phyloP scores from a whole-genome alignment of 2,329 filamentous ascomycete genomes.

The Penicillium sp. region DNA sequence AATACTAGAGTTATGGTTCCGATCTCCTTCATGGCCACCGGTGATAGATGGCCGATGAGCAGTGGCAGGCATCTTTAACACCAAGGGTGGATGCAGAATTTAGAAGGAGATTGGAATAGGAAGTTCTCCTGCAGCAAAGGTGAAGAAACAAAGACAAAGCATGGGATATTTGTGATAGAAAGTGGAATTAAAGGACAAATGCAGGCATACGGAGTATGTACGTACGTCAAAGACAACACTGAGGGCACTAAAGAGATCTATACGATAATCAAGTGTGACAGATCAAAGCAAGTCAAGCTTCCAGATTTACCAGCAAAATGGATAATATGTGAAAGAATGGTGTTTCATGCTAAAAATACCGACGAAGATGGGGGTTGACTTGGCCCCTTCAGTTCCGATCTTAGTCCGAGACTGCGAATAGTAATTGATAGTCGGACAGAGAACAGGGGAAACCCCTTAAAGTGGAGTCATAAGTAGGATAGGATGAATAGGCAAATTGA shows the following conservation, averaged over 20 bases:
- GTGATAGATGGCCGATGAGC: no score
- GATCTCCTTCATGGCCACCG: no score
- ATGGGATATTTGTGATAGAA: not conserved
- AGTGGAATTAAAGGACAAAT: not conserved
- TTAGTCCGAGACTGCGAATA: constrained; percentile 4
- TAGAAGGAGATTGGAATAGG: no score
- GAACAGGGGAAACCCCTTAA: constrained; percentile 3
- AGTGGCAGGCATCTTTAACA: no score
- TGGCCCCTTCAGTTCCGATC: constrained; percentile 5
- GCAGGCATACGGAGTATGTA: not conserved
- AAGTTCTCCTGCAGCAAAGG: no score
- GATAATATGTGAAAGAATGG: not conserved
- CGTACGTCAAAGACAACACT: not conserved
- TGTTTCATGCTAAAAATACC: constrained; percentile 4
- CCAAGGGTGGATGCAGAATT: not conserved
- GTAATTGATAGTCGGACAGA: constrained; percentile 15
- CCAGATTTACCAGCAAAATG: not conserved
- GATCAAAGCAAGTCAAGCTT: not conserved
- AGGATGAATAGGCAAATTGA: constrained; percentile 37
- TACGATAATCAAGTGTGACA: not conserved
- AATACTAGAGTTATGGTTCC: no score
- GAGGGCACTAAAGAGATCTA: not conserved
- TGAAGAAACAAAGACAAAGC: no score
- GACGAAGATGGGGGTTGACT: constrained; percentile 14
- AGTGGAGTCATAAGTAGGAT: not conserved